Base-by-base conservation (phyloP, 1,139 yeast species). In the Sugiyamaella castrensis region DNA sequence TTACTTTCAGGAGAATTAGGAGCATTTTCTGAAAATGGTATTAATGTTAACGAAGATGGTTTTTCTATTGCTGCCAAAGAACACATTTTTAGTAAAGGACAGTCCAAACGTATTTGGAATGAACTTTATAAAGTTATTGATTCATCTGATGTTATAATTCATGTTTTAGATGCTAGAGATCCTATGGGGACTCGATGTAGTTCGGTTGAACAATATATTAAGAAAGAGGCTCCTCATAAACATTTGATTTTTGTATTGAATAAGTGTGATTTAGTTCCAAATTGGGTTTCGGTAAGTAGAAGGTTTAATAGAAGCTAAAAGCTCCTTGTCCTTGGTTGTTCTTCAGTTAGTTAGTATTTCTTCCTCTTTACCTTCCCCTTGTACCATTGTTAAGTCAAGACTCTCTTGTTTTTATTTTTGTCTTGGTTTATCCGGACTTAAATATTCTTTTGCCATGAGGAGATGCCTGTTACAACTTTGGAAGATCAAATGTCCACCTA, bases 21-120 rank as follows among this genome's bases (percentile, higher is more conserved):
- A 71, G 73, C 78, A 52, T 74, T 80, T 60, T 60, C 64, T 48
- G 66, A 67, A 43, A 81, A 81, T 55, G 94, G 89, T 61, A 87
- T 84, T 76, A 79, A 94, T 5, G 85, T 84, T 59, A 87, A 66
- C 12, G 8, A 34, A 10, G 81, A 81, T 56, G 94, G 89, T 60
- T 87, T 84, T 76, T 78, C 94, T 6, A 84, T 84, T 59, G 94
- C 87, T 61, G 96, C 97, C 31, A 88, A 88, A 66, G 98, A 92
- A 69, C 92, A 94, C 53, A 89, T 92, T 70, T 92, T 92, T 76
- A 84, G 84, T 65, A 92, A 92, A 68, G 98, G 98, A 62, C 98
- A 92, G 72, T 89, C 97, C 47, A 92, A 92, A 71, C 86, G 98
- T 74, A 92, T 92, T 62, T 92, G 98, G 98, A 92, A 92, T 69